Conservation (phyloP, 345 rosid genomes). For the Sonneratia caseolaris region DNA sequence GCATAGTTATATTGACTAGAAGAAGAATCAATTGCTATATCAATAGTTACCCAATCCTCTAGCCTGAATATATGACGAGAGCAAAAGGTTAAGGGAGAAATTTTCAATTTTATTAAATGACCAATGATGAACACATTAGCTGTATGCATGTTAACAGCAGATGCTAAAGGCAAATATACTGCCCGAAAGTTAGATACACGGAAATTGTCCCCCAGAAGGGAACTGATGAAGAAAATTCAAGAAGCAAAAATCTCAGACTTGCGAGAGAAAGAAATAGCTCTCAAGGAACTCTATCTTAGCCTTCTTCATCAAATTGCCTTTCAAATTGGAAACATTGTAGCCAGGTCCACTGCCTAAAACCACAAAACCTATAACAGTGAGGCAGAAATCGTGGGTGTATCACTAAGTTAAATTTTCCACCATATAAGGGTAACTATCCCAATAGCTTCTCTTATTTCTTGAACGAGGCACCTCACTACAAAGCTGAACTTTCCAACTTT, state of each 20-base stretch:
- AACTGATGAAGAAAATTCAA: no score
- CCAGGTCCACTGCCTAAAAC: conserved; percentile 43
- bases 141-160: no score
- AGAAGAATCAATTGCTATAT: no score
- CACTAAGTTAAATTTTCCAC: not conserved
- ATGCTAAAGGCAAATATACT: no score
- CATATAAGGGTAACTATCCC: conserved; percentile 12
- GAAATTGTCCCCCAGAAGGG: no score
- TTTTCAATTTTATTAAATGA: no score
- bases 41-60: no score
- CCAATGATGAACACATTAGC: no score
- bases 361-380: not conserved
- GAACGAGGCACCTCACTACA: conserved; percentile 70
- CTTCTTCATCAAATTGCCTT: conserved; percentile 87
- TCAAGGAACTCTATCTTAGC: conserved; percentile 64
- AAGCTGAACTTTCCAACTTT: conserved; percentile 62
- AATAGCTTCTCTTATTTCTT: conserved; percentile 49
- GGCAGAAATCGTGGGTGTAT: not conserved
- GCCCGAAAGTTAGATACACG: no score
- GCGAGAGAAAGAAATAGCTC: conserved; percentile 28
- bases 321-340: conserved; percentile 44
- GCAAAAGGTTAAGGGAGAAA: no score
- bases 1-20: not conserved
- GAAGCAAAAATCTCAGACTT: not conserved
- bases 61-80: no score